Base-by-base conservation (phyloP, 2,329 filamentous ascomycete species). In the Didymella arachidicola region DNA sequence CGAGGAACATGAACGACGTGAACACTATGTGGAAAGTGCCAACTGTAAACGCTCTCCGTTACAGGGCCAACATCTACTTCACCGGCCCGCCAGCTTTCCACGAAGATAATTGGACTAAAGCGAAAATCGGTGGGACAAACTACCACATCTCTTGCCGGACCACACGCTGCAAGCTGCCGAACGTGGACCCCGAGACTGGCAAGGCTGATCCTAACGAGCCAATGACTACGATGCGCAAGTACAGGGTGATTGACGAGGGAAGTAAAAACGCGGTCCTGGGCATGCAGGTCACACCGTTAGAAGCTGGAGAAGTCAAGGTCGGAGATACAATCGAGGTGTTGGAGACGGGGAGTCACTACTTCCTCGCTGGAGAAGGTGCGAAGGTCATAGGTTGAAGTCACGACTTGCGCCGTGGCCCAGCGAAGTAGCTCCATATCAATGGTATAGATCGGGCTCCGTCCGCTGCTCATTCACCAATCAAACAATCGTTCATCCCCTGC, bases 31-130 rank as follows among this genome's bases (percentile, higher is more conserved):
- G 25, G 26, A 50, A 38, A 32, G 8, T 57, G 2, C 58, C 81
- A 27, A 77, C 81, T 27, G 80, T 92, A 0, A 86, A 89, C 55
- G 84, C 85, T 8, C 78, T 84, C 16, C 83, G 88, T 12, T 93
- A 91, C 76, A 84, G 90, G 25, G 84, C 89, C 36, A 93, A 93
- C 67, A 86, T 93, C 32, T 87, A 91, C 64, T 77, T 91, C 48
- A 85, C 86, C 4, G 88, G 89, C 3, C 81, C 83, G 0, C 79
- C 83, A 1, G 80, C 87, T 4, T 92, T 89, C 67, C 84, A 86
- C 18, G 90, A 93, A 73, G 89, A 93, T 52, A 80, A 79, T 8
- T 93, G 90, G 90, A 87, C 85, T 61, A 80, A 78, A 27, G 81
- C 91, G 36, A 59, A 49, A 4, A 60, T 68, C 65, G 82, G 80